Percentiles rank a stretch among this genome's conserved stretches.
These are phyloP conservation scores for Mucor sp. DNA, from an alignment of 371 early-diverging fungal species.

Conservation along the genomic window DNA sequence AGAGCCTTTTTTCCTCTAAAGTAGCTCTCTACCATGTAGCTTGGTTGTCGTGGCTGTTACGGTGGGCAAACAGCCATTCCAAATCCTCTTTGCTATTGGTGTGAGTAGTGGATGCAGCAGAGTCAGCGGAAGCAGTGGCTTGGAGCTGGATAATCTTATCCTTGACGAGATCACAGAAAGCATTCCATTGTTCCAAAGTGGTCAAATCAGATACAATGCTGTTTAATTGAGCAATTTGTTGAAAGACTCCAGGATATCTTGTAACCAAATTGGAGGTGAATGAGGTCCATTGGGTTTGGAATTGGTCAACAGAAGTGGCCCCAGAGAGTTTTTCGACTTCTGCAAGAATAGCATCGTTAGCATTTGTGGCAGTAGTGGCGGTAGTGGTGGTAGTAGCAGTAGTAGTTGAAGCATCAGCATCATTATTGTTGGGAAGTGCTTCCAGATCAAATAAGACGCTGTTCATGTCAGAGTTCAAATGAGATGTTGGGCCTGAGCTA, in stretches of 20 bases:
- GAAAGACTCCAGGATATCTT: conserved; percentile 17
- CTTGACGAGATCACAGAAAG: conserved; percentile 12
- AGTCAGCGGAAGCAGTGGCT: background rate
- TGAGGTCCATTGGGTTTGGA: conserved; percentile 23
- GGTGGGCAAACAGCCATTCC: conserved; percentile 22
- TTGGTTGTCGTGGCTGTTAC: conserved; percentile 29
- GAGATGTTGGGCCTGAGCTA: background rate
- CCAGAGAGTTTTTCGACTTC: conserved; percentile 19
- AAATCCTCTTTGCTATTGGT: conserved; percentile 18
- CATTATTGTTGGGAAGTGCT: background rate
- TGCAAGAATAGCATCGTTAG: conserved; percentile 13
- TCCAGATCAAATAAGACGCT: conserved; percentile 20
- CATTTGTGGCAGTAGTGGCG: background rate
- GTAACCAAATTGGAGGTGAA: conserved; percentile 17
- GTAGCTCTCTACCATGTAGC: conserved; percentile 16
- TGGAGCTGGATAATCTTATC: conserved; percentile 11
- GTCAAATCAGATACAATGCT: conserved; percentile 13
- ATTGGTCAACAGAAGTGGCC: conserved; percentile 10
- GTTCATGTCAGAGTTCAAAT: conserved; percentile 16
- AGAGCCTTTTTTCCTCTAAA: background rate
- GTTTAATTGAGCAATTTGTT: conserved; percentile 16
- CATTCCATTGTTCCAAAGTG: conserved; percentile 15
- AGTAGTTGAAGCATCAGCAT: background rate
- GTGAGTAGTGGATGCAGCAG: conserved; percentile 9
- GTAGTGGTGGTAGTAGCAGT: background rate